phyloP scores from a whole-genome alignment of 495 filamentous ascomycete species.

The Annulohypoxylon bovei region DNA sequence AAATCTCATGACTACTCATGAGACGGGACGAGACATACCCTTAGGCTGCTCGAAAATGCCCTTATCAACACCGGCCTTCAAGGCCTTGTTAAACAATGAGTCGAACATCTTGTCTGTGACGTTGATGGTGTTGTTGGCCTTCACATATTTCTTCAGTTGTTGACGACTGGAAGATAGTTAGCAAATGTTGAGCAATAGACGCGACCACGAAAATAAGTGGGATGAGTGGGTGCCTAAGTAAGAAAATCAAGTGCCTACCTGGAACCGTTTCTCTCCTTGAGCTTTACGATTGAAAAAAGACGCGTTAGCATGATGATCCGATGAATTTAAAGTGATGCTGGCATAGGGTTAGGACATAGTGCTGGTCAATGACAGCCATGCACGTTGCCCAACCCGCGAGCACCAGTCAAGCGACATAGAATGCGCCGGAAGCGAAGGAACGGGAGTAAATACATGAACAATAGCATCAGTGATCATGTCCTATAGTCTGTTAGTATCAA shows the following conservation, averaged over 20 bases:
- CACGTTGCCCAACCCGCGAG: slow-evolving; percentile 39
- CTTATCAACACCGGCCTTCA: slow-evolving; percentile 89
- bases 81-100: slow-evolving; percentile 90
- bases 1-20: background rate
- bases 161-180: slow-evolving; percentile 74
- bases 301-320: slow-evolving; percentile 56
- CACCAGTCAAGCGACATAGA: slow-evolving; percentile 36
- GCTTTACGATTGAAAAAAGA: slow-evolving; percentile 55
- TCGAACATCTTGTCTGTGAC: slow-evolving; percentile 81
- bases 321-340: slow-evolving; percentile 22
- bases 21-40: slow-evolving; percentile 66
- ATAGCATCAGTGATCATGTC: slow-evolving; percentile 78
- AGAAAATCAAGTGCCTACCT: slow-evolving; percentile 59
- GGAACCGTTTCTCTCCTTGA: slow-evolving; percentile 72
- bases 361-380: slow-evolving; percentile 23
- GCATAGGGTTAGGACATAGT: slow-evolving; percentile 28
- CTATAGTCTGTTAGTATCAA: slow-evolving; percentile 56
- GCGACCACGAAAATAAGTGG: slow-evolving; percentile 17
- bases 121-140: slow-evolving; percentile 90
- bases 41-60: slow-evolving; percentile 93
- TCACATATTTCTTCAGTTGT: slow-evolving; percentile 97
- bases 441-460: slow-evolving; percentile 64
- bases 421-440: slow-evolving; percentile 55
- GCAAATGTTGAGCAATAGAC: slow-evolving; percentile 34
- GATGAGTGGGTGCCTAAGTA: slow-evolving; percentile 2